Evolutionary conservation across 768 basidiomycete species (phyloP), one percentile per base, ranked within the genome.

Genomic region (Cubamyces lactineus): DNA sequence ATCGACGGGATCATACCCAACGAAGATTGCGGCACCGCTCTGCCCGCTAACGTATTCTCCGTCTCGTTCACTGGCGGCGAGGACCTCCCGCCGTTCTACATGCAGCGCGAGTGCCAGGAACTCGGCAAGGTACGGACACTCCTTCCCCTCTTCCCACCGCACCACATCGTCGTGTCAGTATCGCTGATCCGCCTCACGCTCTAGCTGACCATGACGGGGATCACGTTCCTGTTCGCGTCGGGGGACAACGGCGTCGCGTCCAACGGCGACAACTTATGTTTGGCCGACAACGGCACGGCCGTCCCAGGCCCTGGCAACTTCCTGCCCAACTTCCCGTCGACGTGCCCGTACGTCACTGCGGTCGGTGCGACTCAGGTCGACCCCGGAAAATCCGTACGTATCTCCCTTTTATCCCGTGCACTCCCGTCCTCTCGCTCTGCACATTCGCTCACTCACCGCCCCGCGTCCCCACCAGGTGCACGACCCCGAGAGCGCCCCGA

Each of bases 171-270:
- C 34, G 34, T 34, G 34, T 9, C 34, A 34, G 34, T 34, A 34
- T 9, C 1, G 47, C 48, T 58, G 46, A 57, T 11, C 2, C 1
- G 24, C 12, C 13, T 2, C 38, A 1, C 19, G 12, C 17, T 26
- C 5, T 38, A 59, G 57, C 26, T 59, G 41, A 30, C 43, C 24
- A 41, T 58, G 34, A 24, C 34, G 43, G 61, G 61, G 4, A 66
- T 70, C 2, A 75, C 80, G 3, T 57, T 82, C 46, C 65, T 82
- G 26, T 80, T 78, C 58, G 70, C 73, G 39, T 78, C 80, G 3
- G 81, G 81, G 17, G 79, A 82, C 52, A 65, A 69, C 34, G 80
- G 80, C 56, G 80, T 81, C 23, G 78, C 77, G 3, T 79, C 79
- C 3, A 59, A 58, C 23, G 63, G 53, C 26, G 47, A 57, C 7